phyloP scores from a whole-genome alignment of 306 rosid genomes.

The Cicer bijugum region DNA sequence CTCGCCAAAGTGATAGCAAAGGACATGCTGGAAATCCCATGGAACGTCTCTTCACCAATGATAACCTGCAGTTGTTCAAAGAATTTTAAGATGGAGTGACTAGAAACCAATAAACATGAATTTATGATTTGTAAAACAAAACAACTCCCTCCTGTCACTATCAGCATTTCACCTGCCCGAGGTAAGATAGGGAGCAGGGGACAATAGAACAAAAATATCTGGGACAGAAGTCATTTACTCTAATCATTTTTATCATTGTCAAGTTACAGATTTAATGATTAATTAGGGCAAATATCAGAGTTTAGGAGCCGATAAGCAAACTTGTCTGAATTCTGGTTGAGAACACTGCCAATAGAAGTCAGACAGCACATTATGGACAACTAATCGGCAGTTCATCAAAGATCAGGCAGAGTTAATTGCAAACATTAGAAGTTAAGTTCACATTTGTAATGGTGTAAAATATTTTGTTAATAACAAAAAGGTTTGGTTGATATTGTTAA shows the following conservation, averaged over 20 bases:
- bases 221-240: constrained; percentile 6
- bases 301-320: background rate
- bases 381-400: background rate
- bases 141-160: background rate
- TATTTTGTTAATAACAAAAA: background rate
- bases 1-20: constrained; percentile 74
- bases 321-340: background rate
- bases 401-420: background rate
- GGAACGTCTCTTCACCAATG: constrained; percentile 80
- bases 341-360: constrained; percentile 6
- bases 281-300: constrained; percentile 1
- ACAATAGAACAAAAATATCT: background rate
- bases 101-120: background rate
- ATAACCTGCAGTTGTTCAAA: constrained; percentile 61
- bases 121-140: background rate
- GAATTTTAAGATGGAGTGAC: constrained; percentile 24
- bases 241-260: constrained; percentile 9
- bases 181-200: background rate
- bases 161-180: background rate
- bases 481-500: background rate
- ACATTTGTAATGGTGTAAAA: background rate
- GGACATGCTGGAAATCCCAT: constrained; percentile 75
- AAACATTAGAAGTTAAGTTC: constrained; percentile 13
- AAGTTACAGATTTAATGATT: background rate
- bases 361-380: constrained; percentile 3